These are phyloP conservation scores for Fistulinella cinereoalba DNA, from an alignment of 1,284 basidiomycete genomes.

Conservation along the genomic window DNA sequence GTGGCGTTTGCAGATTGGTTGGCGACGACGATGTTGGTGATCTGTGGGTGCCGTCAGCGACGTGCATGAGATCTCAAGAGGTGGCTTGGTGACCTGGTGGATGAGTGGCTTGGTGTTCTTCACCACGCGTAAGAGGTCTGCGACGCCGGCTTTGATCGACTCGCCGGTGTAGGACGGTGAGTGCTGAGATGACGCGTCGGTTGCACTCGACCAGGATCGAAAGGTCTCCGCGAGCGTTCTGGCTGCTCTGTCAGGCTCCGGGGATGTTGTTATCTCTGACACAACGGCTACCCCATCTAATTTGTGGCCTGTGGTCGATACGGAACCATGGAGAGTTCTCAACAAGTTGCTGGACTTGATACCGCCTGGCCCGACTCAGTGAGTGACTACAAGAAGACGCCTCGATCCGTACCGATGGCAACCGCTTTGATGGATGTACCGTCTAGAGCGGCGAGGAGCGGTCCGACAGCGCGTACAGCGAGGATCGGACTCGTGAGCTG, in stretches of 20 bases:
- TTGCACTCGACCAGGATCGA: conserved; percentile 36
- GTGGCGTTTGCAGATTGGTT: conserved; percentile 93
- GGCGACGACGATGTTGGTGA: conserved; percentile 89
- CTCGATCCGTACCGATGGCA: conserved; percentile 65
- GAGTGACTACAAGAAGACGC: background rate
- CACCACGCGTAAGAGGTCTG: conserved; percentile 50
- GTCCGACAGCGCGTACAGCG: conserved; percentile 65
- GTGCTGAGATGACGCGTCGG: conserved; percentile 26
- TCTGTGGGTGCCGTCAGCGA: conserved; percentile 46
- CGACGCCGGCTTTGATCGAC: conserved; percentile 38
- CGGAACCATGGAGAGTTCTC: conserved; percentile 67
- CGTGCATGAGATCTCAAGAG: background rate
- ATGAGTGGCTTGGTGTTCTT: conserved; percentile 63
- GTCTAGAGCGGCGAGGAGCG: conserved; percentile 61
- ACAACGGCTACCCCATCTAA: conserved; percentile 89
- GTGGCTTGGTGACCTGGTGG: conserved; percentile 60
- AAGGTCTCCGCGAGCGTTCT: conserved; percentile 45
- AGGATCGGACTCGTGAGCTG: conserved; percentile 56
- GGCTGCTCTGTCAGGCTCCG: conserved; percentile 60
- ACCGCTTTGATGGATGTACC: conserved; percentile 68
- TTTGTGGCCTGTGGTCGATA: conserved; percentile 52
- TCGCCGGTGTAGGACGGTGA: conserved; percentile 23
- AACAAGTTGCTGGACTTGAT: conserved; percentile 77
- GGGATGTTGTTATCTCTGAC: conserved; percentile 80
- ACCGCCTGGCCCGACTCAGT: conserved; percentile 53